phyloP scores from a whole-genome alignment of 148 eudicot genomes.

The Dianthus caryophyllus region DNA sequence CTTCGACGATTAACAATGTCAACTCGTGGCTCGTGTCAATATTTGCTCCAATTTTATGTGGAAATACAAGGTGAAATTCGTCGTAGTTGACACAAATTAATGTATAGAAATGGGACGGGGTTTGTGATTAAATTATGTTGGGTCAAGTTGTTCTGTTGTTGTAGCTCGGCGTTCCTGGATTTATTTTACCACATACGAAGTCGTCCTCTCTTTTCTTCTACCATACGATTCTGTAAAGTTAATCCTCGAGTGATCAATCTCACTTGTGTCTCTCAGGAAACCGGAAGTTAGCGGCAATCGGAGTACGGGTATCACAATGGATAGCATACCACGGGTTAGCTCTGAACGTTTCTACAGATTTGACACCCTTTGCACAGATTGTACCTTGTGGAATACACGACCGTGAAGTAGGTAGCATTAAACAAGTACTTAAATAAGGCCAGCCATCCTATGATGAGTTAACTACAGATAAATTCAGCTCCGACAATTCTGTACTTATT shows the following conservation, averaged over 20 bases:
- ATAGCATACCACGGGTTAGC: conserved; percentile 90
- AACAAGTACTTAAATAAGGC: conserved; percentile 38
- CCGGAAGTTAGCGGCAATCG: conserved; percentile 77
- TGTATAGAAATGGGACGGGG: too few species aligned
- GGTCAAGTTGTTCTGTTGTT: background rate
- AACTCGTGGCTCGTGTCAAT: too few species aligned
- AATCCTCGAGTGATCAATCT: background rate
- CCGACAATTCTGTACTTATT: conserved; percentile 46
- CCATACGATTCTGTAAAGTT: background rate
- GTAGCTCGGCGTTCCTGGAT: background rate
- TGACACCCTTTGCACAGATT: conserved; percentile 62
- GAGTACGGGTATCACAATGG: conserved; percentile 76
- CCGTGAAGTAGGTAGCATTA: conserved; percentile 79
- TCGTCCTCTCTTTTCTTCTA: background rate
- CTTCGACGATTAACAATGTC: too few species aligned
- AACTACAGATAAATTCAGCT: conserved; percentile 7
- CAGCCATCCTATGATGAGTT: conserved; percentile 16
- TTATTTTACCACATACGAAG: background rate
- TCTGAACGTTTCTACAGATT: conserved; percentile 73
- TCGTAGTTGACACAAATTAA: too few species aligned
- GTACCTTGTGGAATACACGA: conserved; percentile 85
- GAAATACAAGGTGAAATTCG: too few species aligned
- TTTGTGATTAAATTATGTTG: background rate
- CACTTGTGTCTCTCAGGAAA: conserved; percentile 47
- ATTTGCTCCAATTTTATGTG: too few species aligned